Conservation (phyloP, 257 asterid genomes). For the Penstemon eatonii region DNA sequence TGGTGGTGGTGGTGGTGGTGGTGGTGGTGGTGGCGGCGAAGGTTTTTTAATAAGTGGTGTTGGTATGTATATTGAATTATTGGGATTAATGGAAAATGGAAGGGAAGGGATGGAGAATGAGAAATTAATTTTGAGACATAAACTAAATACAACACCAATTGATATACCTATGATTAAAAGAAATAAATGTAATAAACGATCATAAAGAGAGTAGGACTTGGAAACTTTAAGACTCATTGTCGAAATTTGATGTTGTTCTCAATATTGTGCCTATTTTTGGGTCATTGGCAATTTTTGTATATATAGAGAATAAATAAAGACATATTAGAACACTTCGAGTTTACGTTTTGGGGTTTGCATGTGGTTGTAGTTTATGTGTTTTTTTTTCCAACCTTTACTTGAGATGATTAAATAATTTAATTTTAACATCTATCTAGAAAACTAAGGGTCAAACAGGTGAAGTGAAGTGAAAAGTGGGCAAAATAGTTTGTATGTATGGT, state of each 20-base stretch:
- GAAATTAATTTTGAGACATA: conserved; percentile 35
- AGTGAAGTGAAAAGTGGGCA: too few species aligned
- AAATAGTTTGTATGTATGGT: too few species aligned
- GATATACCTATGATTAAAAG: conserved; percentile 52
- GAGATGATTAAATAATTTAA: background rate
- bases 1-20: background rate
- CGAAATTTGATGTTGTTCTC: background rate
- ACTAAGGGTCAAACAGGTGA: conserved; percentile 21
- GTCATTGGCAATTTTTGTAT: background rate
- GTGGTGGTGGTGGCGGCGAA: conserved; percentile 5
- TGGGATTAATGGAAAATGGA: background rate
- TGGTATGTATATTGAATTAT: background rate
- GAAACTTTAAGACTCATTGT: conserved; percentile 27
- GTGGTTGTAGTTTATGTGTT: conserved; percentile 17
- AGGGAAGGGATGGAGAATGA: conserved; percentile 30
- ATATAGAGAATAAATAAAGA: background rate
- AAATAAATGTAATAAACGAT: conserved; percentile 33
- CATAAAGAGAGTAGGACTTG: conserved; percentile 25
- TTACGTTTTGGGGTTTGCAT: conserved; percentile 33
- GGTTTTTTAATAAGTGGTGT: background rate
- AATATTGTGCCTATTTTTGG: background rate
- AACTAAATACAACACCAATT: conserved; percentile 38
- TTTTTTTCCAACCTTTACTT: conserved; percentile 12
- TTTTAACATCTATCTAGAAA: background rate
- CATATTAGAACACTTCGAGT: conserved; percentile 19